Evolutionary conservation across 2,329 filamentous ascomycete genomes (phyloP).

Genomic region (Stagonosporopsis cucurbitacearum): DNA sequence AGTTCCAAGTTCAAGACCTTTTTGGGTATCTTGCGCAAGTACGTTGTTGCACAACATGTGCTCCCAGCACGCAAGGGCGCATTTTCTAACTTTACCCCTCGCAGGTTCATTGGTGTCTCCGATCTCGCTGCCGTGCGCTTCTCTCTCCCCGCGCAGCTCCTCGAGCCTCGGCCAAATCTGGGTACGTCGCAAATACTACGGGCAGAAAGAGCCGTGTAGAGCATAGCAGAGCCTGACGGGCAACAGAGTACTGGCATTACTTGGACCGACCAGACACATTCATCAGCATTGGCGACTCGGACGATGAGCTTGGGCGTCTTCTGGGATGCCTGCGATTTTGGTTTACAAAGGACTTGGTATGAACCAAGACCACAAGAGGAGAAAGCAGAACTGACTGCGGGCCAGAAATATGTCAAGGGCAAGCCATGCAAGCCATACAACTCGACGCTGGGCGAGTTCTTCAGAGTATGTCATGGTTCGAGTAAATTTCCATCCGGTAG

Average conservation of each 20-base stretch:
- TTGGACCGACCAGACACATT: slow-evolving; percentile 94
- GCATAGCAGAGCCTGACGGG: slow-evolving; percentile 30
- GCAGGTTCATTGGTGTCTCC: slow-evolving; percentile 91
- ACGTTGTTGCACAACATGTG: slow-evolving; percentile 46
- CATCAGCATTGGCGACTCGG: slow-evolving; percentile 80
- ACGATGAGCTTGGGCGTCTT: slow-evolving; percentile 92
- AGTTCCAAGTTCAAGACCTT: slow-evolving; percentile 90
- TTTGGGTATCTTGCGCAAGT: slow-evolving; percentile 86
- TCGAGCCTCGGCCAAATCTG: slow-evolving; percentile 95
- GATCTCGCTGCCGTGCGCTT: slow-evolving; percentile 97
- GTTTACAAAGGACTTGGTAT: slow-evolving; percentile 93
- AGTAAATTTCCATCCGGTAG: background rate
- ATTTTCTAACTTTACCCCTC: slow-evolving; percentile 16
- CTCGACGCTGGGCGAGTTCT: slow-evolving; percentile 95
- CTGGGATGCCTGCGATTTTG: slow-evolving; percentile 93
- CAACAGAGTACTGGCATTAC: slow-evolving; percentile 94
- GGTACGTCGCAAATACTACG: slow-evolving; percentile 52
- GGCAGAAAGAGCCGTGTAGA: background rate
- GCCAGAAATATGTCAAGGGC: slow-evolving; percentile 92
- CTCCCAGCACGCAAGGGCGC: slow-evolving; percentile 16
- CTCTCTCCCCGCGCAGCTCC: slow-evolving; percentile 90
- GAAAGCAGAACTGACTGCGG: slow-evolving; percentile 26
- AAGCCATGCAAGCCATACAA: slow-evolving; percentile 99
- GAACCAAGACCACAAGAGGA: slow-evolving; percentile 20
- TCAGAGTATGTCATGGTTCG: slow-evolving; percentile 67